Evolutionary conservation across 306 rosid genomes (phyloP), one percentile per base, ranked within the genome.

Genomic region (Nissolia schottii): DNA sequence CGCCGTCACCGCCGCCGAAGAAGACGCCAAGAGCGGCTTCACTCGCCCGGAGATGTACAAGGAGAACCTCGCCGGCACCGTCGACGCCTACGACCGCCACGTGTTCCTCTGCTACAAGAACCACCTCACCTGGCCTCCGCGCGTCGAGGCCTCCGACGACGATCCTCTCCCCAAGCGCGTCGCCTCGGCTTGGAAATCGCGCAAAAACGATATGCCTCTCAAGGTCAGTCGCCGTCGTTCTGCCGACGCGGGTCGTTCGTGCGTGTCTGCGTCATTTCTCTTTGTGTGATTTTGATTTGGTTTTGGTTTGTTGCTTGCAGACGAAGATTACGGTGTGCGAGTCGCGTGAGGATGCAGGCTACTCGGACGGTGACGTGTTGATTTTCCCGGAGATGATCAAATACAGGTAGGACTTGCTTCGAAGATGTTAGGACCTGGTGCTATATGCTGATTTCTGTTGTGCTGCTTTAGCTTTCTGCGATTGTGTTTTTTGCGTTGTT

Each of bases 361-460:
- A 86, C 24, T 79, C 85, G 0, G 87, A 94, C 0, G 97, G 96
- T 18, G 97, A 87, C 51, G 87, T 87, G 57, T 76, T 94, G 80
- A 77, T 94, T 75, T 94, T 94, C 71, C 98, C 98, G 0, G 92
- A 91, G 2, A 87, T 94, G 97, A 71, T 91, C 71, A 89, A 82
- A 74, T 94, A 91, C 82, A 87, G 81, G 97, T 67, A 22, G 27
- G 51, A 14, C 32, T 49, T 19, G 4, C 3, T 34, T 19, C n/a
- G 20, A 43, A 14, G 13, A 43, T 43, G 6, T 13, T 13, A 43
- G 16, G 19, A 43, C n/a, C 40, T 34, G 40, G 40, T 34, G 40
- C 40, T 34, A n/a, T n/a, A n/a, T n/a, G n/a, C n/a, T n/a, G n/a
- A n/a, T n/a, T n/a, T n/a, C n/a, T n/a, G n/a, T n/a, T n/a, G 40